Percentiles rank a stretch among this genome's conserved stretches.
Evolutionary conservation across 1,139 yeast species (phyloP).

Genomic region (Diutina siamensis): DNA sequence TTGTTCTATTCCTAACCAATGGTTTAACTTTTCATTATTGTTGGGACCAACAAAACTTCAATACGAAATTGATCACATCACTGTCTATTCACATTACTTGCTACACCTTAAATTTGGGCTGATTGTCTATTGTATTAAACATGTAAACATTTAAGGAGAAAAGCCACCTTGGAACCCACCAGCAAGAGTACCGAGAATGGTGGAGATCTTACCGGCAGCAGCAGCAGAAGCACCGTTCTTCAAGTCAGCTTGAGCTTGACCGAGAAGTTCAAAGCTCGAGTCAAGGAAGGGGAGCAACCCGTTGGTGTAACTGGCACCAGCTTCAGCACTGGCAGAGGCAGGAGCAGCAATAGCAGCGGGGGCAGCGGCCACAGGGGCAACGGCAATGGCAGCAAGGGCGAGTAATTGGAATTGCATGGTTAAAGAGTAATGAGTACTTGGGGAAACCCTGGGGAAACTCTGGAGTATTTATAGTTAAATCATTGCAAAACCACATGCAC

Average conservation of each 20-base stretch:
- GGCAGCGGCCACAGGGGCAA: background rate
- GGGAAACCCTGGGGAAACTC: background rate
- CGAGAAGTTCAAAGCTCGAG: background rate
- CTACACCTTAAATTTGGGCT: too few species aligned
- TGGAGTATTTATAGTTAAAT: too few species aligned
- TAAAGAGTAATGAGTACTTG: background rate
- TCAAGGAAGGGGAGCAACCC: background rate
- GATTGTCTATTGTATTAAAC: background rate
- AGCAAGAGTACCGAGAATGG: background rate
- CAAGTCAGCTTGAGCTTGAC: background rate
- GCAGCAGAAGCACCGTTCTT: background rate
- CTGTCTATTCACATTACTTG: too few species aligned
- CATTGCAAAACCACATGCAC: too few species aligned
- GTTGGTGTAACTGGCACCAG: background rate
- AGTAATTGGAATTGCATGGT: background rate
- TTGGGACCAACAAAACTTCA: too few species aligned
- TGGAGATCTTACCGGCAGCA: background rate
- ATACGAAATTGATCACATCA: too few species aligned
- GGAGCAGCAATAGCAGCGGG: background rate
- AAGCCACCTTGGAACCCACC: background rate
- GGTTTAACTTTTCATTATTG: too few species aligned
- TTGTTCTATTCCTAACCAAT: too few species aligned
- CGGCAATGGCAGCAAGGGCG: background rate
- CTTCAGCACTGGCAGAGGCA: background rate
- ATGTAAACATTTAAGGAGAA: background rate